A percentile compares a stretch with the other conserved stretches of the same genome.
Evolutionary conservation across 768 basidiomycete species (phyloP).

Genomic region (Cyclocybe aegerita): DNA sequence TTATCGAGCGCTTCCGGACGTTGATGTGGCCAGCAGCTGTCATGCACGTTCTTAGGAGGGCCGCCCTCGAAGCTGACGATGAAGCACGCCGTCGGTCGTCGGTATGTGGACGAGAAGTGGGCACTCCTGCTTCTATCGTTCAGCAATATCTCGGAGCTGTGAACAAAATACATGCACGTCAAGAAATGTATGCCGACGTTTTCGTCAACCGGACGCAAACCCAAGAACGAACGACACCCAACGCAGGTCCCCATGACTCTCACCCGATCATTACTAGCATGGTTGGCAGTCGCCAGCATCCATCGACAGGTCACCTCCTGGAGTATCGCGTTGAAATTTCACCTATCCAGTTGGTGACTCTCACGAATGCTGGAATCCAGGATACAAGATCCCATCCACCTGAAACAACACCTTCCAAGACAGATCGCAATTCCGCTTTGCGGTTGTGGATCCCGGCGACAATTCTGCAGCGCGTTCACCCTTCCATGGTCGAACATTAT

Average conservation of each 20-base stretch:
- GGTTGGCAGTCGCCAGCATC: conserved; percentile 48
- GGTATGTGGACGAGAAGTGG: conserved; percentile 10
- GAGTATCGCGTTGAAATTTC: conserved; percentile 66
- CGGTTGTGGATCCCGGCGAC: conserved; percentile 65
- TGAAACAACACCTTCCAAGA: conserved; percentile 5
- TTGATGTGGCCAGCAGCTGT: conserved; percentile 64
- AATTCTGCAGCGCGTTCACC: conserved; percentile 54
- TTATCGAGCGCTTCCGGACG: conserved; percentile 64
- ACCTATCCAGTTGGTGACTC: conserved; percentile 48
- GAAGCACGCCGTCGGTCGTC: neutral
- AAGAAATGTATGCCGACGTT: conserved; percentile 18
- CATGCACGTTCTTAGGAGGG: conserved; percentile 54
- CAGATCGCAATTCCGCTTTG: conserved; percentile 40
- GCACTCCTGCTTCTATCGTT: conserved; percentile 20
- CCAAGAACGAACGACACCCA: conserved; percentile 16
- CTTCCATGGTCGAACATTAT: conserved; percentile 32
- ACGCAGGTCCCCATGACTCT: conserved; percentile 29
- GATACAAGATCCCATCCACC: conserved; percentile 24
- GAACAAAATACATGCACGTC: neutral
- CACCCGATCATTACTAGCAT: conserved; percentile 40
- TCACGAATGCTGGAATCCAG: conserved; percentile 49
- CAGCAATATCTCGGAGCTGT: conserved; percentile 16
- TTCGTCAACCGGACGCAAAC: conserved; percentile 24
- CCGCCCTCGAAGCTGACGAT: conserved; percentile 43
- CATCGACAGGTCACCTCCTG: conserved; percentile 53